Base-by-base conservation (phyloP, 768 basidiomycete genomes). In the Boletellus ananas region DNA sequence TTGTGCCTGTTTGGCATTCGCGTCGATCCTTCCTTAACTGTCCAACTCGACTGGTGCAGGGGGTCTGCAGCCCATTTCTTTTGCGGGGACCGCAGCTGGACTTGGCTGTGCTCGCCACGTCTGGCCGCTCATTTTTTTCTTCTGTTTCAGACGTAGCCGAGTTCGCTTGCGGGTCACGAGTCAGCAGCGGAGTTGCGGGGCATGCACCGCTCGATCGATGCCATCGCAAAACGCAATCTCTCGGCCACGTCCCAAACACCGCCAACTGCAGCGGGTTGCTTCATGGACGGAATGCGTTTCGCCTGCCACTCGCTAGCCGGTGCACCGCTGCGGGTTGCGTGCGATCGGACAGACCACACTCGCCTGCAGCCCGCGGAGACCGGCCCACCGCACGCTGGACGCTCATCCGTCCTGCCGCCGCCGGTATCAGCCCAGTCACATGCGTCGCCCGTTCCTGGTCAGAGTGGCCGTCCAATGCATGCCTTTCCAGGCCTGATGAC, bases 121-220 rank as follows among this genome's bases (percentile, higher is more conserved):
- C 23, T 5, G 4, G 23, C 23, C 7, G 23, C 4, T 25, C 6
- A 6, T 23, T 5, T 25, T 25, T 5, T 29, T 29, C 10, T 9
- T 36, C 34, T 2, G 55, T 60, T 61, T 61, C 56, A 60, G 34
- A 16, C 40, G 7, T 49, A 50, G n/a, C 45, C 42, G 45, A 51
- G 36, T 25, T 31, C 35, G 42, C n/a, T 41, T 21, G 27, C 20
- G 14, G 34, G 43, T 20, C 23, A 25, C 23, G 23, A 25, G 23
- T 6, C 23, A 25, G 4, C 23, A 25, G 23, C 23, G 23, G 23
- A 25, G 23, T 25, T 25, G 23, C 23, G 7, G n/a, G n/a, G 23
- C 23, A 23, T 18, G 21, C n/a, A 16, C 48, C 21, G 12, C 48
- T 40, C 47, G 41, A 45, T 37, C 34, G 23, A 25, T 25, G 36